Evolutionary conservation across 2,329 filamentous ascomycete species (phyloP).

Genomic region (Parastagonospora avenae): DNA sequence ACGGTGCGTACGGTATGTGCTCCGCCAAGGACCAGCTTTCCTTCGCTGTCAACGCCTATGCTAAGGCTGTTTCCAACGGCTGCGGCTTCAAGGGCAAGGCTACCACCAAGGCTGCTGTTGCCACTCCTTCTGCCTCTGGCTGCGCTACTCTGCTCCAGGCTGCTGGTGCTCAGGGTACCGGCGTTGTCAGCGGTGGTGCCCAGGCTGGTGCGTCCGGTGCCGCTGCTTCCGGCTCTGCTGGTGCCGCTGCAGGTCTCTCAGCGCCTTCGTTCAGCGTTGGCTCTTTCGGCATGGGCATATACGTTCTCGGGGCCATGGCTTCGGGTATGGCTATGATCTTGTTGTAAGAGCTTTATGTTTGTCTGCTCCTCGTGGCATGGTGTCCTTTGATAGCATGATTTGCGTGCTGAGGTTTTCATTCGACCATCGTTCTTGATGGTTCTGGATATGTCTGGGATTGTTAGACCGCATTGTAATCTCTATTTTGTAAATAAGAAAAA

Average conservation of each 20-base stretch:
- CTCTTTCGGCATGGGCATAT: slow-evolving; percentile 55
- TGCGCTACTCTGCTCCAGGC: slow-evolving; percentile 66
- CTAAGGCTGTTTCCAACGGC: slow-evolving; percentile 55
- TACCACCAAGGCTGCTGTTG: slow-evolving; percentile 56
- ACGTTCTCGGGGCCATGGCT: slow-evolving; percentile 56
- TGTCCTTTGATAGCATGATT: slow-evolving; percentile 14
- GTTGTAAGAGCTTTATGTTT: slow-evolving; percentile 47
- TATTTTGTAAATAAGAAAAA: slow-evolving; percentile 5
- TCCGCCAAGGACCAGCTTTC: slow-evolving; percentile 70
- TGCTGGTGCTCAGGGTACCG: slow-evolving; percentile 66
- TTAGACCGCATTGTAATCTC: slow-evolving; percentile 5
- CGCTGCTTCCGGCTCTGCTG: slow-evolving; percentile 11
- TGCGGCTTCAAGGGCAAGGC: slow-evolving; percentile 76
- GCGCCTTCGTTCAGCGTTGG: slow-evolving; percentile 54
- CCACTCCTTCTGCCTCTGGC: slow-evolving; percentile 51
- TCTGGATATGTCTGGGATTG: not conserved
- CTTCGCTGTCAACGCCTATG: slow-evolving; percentile 74
- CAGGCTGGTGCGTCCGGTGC: slow-evolving; percentile 19
- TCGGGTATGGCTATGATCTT: slow-evolving; percentile 62
- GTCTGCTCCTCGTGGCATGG: not conserved
- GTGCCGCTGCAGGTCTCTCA: slow-evolving; percentile 50
- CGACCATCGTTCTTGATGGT: not conserved
- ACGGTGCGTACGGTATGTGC: slow-evolving; percentile 82
- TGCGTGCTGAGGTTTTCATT: not conserved
- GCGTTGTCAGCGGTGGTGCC: slow-evolving; percentile 52